Evolutionary conservation across 169 alveolate species (phyloP).

Genomic region (Plasmodium berghei): DNA sequence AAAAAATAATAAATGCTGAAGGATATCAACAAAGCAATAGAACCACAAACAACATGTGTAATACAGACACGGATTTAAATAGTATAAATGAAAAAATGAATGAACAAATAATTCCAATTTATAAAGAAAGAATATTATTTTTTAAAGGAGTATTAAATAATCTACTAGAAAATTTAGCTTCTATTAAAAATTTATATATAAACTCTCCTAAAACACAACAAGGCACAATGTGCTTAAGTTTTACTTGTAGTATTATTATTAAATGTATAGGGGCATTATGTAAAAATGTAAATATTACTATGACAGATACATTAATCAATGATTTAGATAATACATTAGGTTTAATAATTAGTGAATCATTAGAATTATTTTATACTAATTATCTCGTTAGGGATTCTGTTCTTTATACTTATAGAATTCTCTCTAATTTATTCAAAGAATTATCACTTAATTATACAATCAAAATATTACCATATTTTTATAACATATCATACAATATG

Average conservation of each 20-base stretch:
- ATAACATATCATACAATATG: constrained; percentile 62
- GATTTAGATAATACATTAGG: constrained; percentile 72
- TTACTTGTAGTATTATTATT: constrained; percentile 64
- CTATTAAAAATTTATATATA: constrained; percentile 52
- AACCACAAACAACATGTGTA: neutral
- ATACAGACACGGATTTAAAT: neutral
- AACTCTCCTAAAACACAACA: constrained; percentile 57
- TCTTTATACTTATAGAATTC: constrained; percentile 54
- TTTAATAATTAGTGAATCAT: constrained; percentile 60
- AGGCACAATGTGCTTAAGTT: constrained; percentile 41
- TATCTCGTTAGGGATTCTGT: constrained; percentile 68
- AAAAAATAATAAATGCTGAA: constrained; percentile 15
- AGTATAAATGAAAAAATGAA: constrained; percentile 24
- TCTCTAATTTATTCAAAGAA: constrained; percentile 59
- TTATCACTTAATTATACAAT: constrained; percentile 66
- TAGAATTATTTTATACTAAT: constrained; percentile 62
- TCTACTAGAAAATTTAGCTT: constrained; percentile 51
- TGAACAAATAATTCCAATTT: constrained; percentile 43
- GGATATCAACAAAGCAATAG: neutral
- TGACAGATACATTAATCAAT: constrained; percentile 34
- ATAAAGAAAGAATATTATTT: constrained; percentile 58
- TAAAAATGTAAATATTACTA: constrained; percentile 66
- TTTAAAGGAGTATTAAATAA: constrained; percentile 61
- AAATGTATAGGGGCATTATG: constrained; percentile 73
- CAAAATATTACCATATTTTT: constrained; percentile 61